A percentile compares a stretch with the other conserved stretches of the same genome.
Evolutionary conservation across 176 grass and related monocot species (phyloP).

Genomic region (Calamus simplicifolius): DNA sequence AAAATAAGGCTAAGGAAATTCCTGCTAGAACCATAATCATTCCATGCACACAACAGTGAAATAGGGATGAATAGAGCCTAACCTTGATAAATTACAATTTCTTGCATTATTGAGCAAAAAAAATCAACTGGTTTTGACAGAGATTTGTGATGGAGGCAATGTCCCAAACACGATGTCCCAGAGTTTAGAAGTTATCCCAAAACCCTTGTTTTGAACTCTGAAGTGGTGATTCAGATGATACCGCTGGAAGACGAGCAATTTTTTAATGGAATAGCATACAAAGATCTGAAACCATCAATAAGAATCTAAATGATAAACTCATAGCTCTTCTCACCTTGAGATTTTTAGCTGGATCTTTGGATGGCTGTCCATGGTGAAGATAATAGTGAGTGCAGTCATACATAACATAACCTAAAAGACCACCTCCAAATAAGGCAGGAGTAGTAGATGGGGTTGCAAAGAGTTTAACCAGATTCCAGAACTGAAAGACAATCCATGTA

Average conservation of each 20-base stretch:
- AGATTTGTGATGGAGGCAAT: conserved; percentile 36
- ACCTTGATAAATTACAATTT: conserved; percentile 45
- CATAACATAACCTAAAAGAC: conserved; percentile 81
- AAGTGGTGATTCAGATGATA: conserved; percentile 97
- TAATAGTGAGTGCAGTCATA: conserved; percentile 97
- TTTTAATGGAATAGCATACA: no score
- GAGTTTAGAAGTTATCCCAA: conserved; percentile 78
- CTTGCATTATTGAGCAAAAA: conserved; percentile 12
- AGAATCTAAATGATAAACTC: no score
- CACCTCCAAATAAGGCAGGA: conserved; percentile 74
- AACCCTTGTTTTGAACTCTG: conserved; percentile 77
- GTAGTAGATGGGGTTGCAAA: conserved; percentile 49
- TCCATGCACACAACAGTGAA: no score
- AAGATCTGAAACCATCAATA: no score
- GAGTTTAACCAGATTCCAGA: conserved; percentile 70
- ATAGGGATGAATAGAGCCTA: conserved; percentile 17
- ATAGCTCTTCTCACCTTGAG: conserved; percentile 47
- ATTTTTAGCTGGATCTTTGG: conserved; percentile 52
- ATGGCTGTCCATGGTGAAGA: conserved; percentile 87
- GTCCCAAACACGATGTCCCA: conserved; percentile 81
- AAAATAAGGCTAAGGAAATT: no score
- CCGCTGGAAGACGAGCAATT: conserved; percentile 24
- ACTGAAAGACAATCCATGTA: conserved; percentile 31
- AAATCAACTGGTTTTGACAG: conserved; percentile 33
- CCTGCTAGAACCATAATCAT: no score